Percentiles rank a stretch among this genome's conserved stretches.
phyloP scores from a whole-genome alignment of 192 early-diverging fungal genomes.

The Entomortierella lignicola region DNA sequence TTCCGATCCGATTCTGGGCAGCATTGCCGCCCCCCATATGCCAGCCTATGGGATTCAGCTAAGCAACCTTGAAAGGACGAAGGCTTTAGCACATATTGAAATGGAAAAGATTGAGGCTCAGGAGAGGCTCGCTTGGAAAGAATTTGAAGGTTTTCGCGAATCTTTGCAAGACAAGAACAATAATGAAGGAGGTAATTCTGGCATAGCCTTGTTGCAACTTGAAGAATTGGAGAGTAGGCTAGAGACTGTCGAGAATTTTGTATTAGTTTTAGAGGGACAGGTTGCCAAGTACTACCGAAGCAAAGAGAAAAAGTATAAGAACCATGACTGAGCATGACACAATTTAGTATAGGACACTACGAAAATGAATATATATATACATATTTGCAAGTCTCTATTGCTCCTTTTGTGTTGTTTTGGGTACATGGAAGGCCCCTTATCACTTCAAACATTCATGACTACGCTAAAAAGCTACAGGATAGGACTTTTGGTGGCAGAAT shows the following conservation, averaged over 20 bases:
- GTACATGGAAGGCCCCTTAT: no score
- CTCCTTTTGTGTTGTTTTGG: no score
- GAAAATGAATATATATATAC: no score
- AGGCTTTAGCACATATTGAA: background rate
- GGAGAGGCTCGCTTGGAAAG: conserved; percentile 11
- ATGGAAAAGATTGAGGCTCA: conserved; percentile 1
- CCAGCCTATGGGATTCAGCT: conserved; percentile 20
- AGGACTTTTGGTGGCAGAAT: conserved; percentile 1
- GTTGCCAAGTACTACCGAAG: background rate
- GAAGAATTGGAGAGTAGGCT: conserved; percentile 14
- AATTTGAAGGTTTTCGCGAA: conserved; percentile 20
- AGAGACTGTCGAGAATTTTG: conserved; percentile 12
- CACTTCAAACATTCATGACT: no score
- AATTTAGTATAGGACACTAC: no score
- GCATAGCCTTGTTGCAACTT: conserved; percentile 15
- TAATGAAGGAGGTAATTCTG: background rate
- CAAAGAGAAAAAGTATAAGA: background rate
- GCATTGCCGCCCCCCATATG: background rate
- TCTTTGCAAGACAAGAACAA: no score
- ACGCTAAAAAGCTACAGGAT: no score
- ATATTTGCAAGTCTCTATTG: no score
- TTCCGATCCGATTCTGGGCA: background rate
- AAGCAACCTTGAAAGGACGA: conserved; percentile 4
- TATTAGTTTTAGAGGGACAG: background rate
- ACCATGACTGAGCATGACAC: no score